Evolutionary conservation across 2,329 filamentous ascomycete species (phyloP), one percentile per base, ranked within the genome.

Genomic region (Dactylellina cionopaga): DNA sequence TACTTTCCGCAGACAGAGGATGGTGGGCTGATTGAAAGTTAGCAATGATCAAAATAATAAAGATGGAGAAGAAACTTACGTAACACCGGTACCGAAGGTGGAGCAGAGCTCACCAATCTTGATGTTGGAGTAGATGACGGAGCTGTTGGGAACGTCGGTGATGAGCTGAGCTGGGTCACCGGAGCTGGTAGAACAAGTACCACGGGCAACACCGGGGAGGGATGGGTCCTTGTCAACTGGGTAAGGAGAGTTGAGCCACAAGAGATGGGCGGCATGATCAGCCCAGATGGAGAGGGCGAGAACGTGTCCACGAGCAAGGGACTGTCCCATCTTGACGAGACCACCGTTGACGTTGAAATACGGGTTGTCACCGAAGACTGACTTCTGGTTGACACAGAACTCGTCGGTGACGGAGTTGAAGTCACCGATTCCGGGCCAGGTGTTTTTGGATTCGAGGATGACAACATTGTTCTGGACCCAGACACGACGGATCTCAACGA

Each of bases 201-300:
- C 87, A 77, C 87, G 85, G 41, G 81, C 80, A 65, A 82, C 80
- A 75, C 87, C 87, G 27, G 82, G 82, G 1, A 71, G 75, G 56
- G 81, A 82, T 27, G 81, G 76, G 73, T 80, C 78, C 33, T 76
- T 79, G 64, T 79, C 77, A 71, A 82, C 81, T 51, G 89, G 88
- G 82, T 85, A 89, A 78, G 82, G 85, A 72, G 85, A 86, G 82
- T 92, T 89, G 76, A 92, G 85, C 90, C 90, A 92, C 77, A 89
- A 85, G 89, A 92, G 91, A 81, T 89, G 84, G 77, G 85, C 81
- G 70, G 85, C 80, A 80, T 90, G 85, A 81, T 91, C 89, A 78
- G 90, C 86, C 87, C 87, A 88, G 69, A 88, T 80, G 22, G 82
- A 84, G 83, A 90, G 83, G 75, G 89, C 87, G 11, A 90, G 83